Conservation (phyloP, 306 rosid genomes). For the Vachellia pachyceras region DNA sequence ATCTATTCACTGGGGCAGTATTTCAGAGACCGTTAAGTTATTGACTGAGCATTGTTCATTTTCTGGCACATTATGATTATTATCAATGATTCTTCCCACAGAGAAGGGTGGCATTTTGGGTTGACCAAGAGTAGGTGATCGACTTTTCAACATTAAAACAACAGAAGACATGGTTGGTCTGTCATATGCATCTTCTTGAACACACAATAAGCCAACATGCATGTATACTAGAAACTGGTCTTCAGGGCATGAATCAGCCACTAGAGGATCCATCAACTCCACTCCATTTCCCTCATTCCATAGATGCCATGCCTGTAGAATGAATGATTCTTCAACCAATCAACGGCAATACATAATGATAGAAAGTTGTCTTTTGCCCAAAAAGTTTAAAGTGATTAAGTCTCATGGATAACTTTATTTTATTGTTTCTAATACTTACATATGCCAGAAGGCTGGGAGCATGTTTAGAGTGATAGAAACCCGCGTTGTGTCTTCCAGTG, state of each 20-base stretch:
- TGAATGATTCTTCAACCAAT: conserved; percentile 7
- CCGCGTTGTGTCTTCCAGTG: conserved; percentile 42
- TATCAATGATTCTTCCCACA: conserved; percentile 37
- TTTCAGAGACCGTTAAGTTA: conserved; percentile 40
- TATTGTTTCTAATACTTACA: conserved; percentile 37
- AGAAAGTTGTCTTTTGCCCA: neutral
- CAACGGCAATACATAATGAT: neutral
- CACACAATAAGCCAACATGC: conserved; percentile 56
- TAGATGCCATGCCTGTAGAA: conserved; percentile 53
- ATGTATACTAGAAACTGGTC: conserved; percentile 44
- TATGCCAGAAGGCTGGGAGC: conserved; percentile 47
- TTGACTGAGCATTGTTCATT: conserved; percentile 25
- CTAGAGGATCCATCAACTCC: conserved; percentile 50
- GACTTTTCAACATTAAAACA: conserved; percentile 49
- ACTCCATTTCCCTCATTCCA: conserved; percentile 45
- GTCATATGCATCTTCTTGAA: conserved; percentile 56
- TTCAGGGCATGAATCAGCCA: conserved; percentile 38
- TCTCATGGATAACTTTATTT: neutral
- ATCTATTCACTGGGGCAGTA: conserved; percentile 28
- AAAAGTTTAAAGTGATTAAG: neutral
- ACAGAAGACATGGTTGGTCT: conserved; percentile 61
- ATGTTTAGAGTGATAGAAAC: conserved; percentile 42
- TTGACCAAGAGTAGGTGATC: conserved; percentile 29
- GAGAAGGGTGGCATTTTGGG: conserved; percentile 50
- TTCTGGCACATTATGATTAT: neutral